Base-by-base conservation (phyloP, 2,329 filamentous ascomycete species). In the Trichoderma cornu-damae region DNA sequence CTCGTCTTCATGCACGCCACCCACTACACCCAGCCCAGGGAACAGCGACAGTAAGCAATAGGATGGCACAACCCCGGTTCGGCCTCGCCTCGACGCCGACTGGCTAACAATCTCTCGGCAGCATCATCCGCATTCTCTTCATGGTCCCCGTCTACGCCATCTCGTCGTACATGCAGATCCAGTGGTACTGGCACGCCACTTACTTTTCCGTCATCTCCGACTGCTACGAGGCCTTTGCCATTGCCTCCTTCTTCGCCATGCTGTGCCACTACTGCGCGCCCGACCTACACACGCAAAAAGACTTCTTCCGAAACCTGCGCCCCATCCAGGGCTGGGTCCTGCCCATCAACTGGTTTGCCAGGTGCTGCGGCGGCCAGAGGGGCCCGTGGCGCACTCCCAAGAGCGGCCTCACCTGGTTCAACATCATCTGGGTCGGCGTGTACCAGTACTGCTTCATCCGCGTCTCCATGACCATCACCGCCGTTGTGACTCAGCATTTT, bases 401-500 rank as follows among this genome's bases (percentile, higher is more conserved):
- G 63, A 94, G 87, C 70, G 90, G 90, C 1, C 74, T 95, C 69
- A 95, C 90, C 1, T 94, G 89, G 89, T 95, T 95, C 74, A 96
- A 96, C 69, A 84, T 92, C 59, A 79, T 92, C 64, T 94, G 88
- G 88, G 80, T 88, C 46, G 85, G 86, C 54, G 80, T 94, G 56
- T 95, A 92, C 72, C 90, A 95, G 67, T 95, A 94, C 73, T 91
- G 88, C 73, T 85, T 93, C 66, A 83, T 93, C 61, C 84, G 89
- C 44, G 86, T 93, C 16, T 73, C 86, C 66, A 90, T 91, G 80
- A 94, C 90, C 30, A 79, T 93, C 59, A 83, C 89, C 14, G 86
- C 90, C 1, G 87, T 94, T 18, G 72, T 88, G 34, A 84, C 88
- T 0, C 83, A 96, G 70, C 81, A 85, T 57, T 81, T 81, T 61